Evolutionary conservation across 192 early-diverging fungal species (phyloP).

Genomic region (Radiomyces spectabilis): DNA sequence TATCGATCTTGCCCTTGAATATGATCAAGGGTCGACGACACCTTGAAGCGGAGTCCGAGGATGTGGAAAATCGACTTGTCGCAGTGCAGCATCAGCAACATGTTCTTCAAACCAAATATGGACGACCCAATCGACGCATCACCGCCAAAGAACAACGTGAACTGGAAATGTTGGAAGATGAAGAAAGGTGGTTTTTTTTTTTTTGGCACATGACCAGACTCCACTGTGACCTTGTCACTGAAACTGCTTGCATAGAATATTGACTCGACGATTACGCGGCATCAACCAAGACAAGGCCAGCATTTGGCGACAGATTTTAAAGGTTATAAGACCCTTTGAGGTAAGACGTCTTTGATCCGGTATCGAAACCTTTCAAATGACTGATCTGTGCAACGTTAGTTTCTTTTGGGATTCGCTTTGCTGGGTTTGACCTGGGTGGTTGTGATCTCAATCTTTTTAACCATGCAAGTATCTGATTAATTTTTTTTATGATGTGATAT

Average conservation of each 20-base stretch:
- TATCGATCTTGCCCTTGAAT: slow-evolving; percentile 24
- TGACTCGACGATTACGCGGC: slow-evolving; percentile 11
- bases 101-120: slow-evolving; percentile 10
- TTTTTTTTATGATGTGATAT: background rate
- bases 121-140: background rate
- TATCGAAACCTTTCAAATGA: background rate
- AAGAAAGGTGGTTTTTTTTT: no score
- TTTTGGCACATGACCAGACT: no score
- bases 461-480: slow-evolving; percentile 16
- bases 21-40: slow-evolving; percentile 23
- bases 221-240: no score
- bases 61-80: slow-evolving; percentile 6
- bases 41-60: slow-evolving; percentile 19
- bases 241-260: no score
- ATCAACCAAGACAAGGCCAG: slow-evolving; percentile 20
- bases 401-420: slow-evolving; percentile 14
- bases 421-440: slow-evolving; percentile 11
- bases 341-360: slow-evolving; percentile 1
- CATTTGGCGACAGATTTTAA: slow-evolving; percentile 7
- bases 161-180: slow-evolving; percentile 15
- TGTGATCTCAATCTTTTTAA: slow-evolving; percentile 27
- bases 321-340: slow-evolving; percentile 23
- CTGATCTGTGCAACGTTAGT: background rate
- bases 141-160: slow-evolving; percentile 3
- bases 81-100: slow-evolving; percentile 17